Conservation (phyloP, 129 eudicot genomes). For the Mikania micrantha region DNA sequence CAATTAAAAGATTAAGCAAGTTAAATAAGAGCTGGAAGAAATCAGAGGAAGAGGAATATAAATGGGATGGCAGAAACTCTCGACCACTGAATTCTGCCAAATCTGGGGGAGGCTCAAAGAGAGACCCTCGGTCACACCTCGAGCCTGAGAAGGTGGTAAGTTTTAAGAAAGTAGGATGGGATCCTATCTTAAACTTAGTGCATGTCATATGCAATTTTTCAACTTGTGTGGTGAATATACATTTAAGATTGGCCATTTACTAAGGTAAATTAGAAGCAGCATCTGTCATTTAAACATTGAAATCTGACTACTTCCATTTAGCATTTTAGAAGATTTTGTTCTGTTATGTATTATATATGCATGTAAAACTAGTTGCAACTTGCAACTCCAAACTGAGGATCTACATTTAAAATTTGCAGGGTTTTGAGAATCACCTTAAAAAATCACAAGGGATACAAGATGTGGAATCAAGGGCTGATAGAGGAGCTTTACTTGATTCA, state of each 20-base stretch:
- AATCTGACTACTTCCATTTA: background rate
- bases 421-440: conserved; percentile 29
- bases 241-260: background rate
- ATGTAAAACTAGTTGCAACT: background rate
- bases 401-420: conserved; percentile 38
- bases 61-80: conserved; percentile 61
- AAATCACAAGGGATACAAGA: conserved; percentile 35
- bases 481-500: conserved; percentile 50
- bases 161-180: conserved; percentile 6
- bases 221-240: background rate
- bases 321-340: background rate
- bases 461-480: conserved; percentile 27
- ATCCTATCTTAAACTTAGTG: background rate
- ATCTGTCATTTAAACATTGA: background rate
- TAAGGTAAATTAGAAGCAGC: background rate
- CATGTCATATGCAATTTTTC: background rate
- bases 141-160: conserved; percentile 53
- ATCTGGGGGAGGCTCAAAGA: conserved; percentile 29
- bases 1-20: conserved; percentile 30
- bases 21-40: conserved; percentile 60
- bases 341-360: background rate
- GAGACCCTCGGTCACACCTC: conserved; percentile 43
- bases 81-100: conserved; percentile 22
- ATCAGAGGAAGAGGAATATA: conserved; percentile 77
- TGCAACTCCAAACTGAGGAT: conserved; percentile 7